Evolutionary conservation across 495 filamentous ascomycete genomes (phyloP), one percentile per base, ranked within the genome.

Genomic region (Ramalina peruviana): DNA sequence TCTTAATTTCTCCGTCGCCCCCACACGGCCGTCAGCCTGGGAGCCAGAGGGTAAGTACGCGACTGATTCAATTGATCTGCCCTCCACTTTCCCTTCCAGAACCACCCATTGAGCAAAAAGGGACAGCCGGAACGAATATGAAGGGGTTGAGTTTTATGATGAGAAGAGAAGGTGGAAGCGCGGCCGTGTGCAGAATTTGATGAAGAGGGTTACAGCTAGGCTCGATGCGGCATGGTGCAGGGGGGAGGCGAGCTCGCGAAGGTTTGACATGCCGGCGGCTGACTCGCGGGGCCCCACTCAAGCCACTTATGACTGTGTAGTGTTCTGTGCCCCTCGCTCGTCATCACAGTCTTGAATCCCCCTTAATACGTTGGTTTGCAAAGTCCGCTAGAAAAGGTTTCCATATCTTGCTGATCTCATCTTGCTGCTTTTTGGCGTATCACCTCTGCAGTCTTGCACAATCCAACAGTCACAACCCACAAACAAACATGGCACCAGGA

Each of bases 71-170:
- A 4, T 25, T 39, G 11, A 50, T 55, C 48, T 55, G 16, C 53
- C 53, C 53, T 50, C 48, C 53, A 55, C 27, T 55, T 55, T 55
- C 53, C 53, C 53, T 48, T 55, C 53, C 41, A 46, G 11, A 36
- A 45, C 53, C 46, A 38, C 19, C 40, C 48, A 46, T 60, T 53
- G 60, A 53, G 43, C 30, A 12, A 67, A 59, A 48, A 68, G 70
- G 67, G 61, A 63, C 75, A 78, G 72, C 72, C 78, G 78, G 83
- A 87, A 81, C 86, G 82, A 84, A 87, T 87, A 76, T 72, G 80
- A 74, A 83, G 81, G 83, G 80, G 77, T 64, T 45, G 65, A 63
- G 74, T 77, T 78, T 80, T 75, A 70, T 79, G 63, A 66, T 70
- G 66, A 66, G 61, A 66, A 73, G 65, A 65, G 64, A 66, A 73